Conservation (phyloP, 176 grass and related monocot genomes). For the Musa schizocarpa region DNA sequence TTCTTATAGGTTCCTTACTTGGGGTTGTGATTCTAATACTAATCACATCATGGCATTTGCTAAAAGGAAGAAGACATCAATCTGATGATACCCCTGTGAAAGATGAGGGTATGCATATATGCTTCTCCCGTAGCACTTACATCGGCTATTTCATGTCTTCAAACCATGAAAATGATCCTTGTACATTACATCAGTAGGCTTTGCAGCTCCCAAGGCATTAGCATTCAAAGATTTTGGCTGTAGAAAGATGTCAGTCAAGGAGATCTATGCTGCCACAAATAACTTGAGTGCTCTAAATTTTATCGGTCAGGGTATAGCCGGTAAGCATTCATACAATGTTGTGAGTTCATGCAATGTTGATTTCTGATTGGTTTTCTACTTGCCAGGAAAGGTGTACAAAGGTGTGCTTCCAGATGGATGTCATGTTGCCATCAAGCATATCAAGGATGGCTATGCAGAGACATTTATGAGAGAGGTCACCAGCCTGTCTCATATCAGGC, state of each 20-base stretch:
- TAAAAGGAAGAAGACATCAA: background rate
- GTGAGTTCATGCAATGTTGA: too few relatives aligned
- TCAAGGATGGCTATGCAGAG: constrained; percentile 57
- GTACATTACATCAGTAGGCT: too few relatives aligned
- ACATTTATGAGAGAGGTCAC: constrained; percentile 62
- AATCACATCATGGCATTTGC: constrained; percentile 7
- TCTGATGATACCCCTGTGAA: background rate
- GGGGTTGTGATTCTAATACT: background rate
- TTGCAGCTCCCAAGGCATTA: constrained; percentile 27
- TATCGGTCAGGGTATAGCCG: constrained; percentile 63
- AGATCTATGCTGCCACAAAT: constrained; percentile 47
- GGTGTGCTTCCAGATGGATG: constrained; percentile 58
- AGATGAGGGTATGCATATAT: background rate
- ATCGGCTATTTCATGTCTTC: too few relatives aligned
- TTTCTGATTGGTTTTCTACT: background rate
- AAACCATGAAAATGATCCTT: too few relatives aligned
- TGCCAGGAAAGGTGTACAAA: constrained; percentile 61
- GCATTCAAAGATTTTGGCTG: constrained; percentile 30
- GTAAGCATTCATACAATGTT: constrained; percentile 8
- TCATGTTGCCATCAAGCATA: constrained; percentile 60
- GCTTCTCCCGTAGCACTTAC: too few relatives aligned
- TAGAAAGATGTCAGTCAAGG: constrained; percentile 45
- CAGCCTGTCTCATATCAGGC: constrained; percentile 51
- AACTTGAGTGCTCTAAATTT: constrained; percentile 34
- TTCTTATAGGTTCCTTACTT: background rate